These are phyloP conservation scores for Penicillium palitans DNA, from an alignment of 2,329 filamentous ascomycete genomes.

Conservation along the genomic window DNA sequence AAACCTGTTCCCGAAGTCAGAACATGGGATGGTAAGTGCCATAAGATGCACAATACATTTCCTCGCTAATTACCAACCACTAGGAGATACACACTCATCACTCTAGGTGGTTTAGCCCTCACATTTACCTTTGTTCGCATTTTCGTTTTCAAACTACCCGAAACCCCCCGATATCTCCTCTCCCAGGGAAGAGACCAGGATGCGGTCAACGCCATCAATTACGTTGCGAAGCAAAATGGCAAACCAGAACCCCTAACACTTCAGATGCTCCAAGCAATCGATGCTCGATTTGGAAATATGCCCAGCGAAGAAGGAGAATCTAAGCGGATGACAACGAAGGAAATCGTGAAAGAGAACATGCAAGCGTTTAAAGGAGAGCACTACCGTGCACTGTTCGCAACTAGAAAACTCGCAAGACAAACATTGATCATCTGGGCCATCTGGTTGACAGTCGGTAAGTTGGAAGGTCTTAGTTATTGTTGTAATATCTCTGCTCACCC, in stretches of 20 bases:
- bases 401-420: constrained; percentile 27
- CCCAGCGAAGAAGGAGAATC: not conserved
- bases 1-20: constrained; percentile 21
- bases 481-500: not conserved
- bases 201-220: constrained; percentile 51
- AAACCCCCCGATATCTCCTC: constrained; percentile 33
- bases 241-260: constrained; percentile 33
- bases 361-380: constrained; percentile 30
- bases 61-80: not conserved
- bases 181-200: constrained; percentile 44
- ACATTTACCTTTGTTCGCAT: constrained; percentile 30
- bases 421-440: constrained; percentile 44
- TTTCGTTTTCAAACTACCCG: constrained; percentile 32
- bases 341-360: constrained; percentile 33
- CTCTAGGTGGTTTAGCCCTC: constrained; percentile 28
- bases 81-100: constrained; percentile 32
- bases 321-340: constrained; percentile 22
- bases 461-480: fast-evolving
- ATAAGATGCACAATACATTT: not conserved
- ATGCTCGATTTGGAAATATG: constrained; percentile 18
- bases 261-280: constrained; percentile 34
- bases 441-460: constrained; percentile 45
- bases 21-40: constrained; percentile 34
- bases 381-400: constrained; percentile 33
- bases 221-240: constrained; percentile 30